A percentile compares a stretch with the other conserved stretches of the same genome.
Conservation (phyloP, 305 asterid species). For the Lippia alba region DNA sequence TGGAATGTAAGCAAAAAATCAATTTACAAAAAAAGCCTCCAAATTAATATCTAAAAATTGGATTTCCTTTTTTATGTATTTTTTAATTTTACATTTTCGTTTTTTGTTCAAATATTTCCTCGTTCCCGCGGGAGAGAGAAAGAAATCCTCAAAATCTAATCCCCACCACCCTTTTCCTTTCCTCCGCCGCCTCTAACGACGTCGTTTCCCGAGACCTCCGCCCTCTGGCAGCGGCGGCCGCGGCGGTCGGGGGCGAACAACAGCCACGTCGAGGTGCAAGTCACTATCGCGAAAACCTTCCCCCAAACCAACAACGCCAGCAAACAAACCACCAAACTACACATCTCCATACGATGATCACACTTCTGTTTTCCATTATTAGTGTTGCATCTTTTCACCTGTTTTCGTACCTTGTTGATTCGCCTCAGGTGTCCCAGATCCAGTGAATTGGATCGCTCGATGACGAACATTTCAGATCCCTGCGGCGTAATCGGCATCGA, state of each 20-base stretch:
- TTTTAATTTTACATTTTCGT: too few species aligned
- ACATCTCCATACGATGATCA: slow-evolving; percentile 35
- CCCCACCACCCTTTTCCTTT: slow-evolving; percentile 51
- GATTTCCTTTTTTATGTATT: neutral
- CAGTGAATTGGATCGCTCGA: slow-evolving; percentile 7
- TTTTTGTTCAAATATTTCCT: too few species aligned
- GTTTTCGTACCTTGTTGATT: neutral
- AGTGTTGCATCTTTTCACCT: slow-evolving; percentile 11
- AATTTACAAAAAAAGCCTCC: neutral
- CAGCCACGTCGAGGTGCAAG: slow-evolving; percentile 62
- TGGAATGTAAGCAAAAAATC: neutral
- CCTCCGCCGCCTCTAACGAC: slow-evolving; percentile 44
- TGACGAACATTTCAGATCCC: slow-evolving; percentile 17
- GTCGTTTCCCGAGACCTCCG: slow-evolving; percentile 11
- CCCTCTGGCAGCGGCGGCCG: slow-evolving; percentile 13
- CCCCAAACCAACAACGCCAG: slow-evolving; percentile 57
- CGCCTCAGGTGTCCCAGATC: slow-evolving; percentile 36
- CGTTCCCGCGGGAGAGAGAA: too few species aligned
- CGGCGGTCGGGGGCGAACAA: slow-evolving; percentile 42
- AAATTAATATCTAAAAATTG: neutral
- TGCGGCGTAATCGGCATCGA: slow-evolving; percentile 41
- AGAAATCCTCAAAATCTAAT: slow-evolving; percentile 43
- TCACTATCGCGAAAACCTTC: slow-evolving; percentile 55
- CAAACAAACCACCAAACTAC: slow-evolving; percentile 48
- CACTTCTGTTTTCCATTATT: neutral